These are phyloP conservation scores for Globisporangium cederbergense DNA, from an alignment of 352 stramenopile species.

Conservation along the genomic window DNA sequence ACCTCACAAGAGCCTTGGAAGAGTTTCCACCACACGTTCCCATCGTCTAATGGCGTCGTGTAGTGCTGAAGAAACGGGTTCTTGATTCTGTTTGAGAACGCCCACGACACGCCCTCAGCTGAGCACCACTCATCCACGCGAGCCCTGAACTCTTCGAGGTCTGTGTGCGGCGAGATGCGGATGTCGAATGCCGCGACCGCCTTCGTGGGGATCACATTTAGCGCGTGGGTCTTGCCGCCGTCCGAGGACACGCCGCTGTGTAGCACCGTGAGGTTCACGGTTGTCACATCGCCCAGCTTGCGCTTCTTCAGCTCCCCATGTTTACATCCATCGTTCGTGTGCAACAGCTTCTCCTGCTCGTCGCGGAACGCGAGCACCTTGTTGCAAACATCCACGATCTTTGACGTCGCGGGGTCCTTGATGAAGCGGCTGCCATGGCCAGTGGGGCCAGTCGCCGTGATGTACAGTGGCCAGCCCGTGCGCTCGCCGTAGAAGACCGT, in stretches of 20 bases:
- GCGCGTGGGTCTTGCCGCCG: slow-evolving; percentile 77
- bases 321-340: slow-evolving; percentile 73
- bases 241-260: slow-evolving; percentile 83
- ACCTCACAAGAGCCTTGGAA: slow-evolving; percentile 31
- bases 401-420: slow-evolving; percentile 92
- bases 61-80: slow-evolving; percentile 51
- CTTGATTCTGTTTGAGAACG: slow-evolving; percentile 27
- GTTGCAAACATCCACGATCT: slow-evolving; percentile 90
- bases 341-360: slow-evolving; percentile 84
- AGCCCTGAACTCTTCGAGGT: slow-evolving; percentile 69
- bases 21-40: slow-evolving; percentile 38
- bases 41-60: slow-evolving; percentile 40
- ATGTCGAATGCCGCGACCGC: slow-evolving; percentile 91
- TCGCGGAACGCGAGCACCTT: slow-evolving; percentile 87
- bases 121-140: slow-evolving; percentile 88
- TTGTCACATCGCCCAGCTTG: slow-evolving; percentile 93
- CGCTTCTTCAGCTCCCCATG: slow-evolving; percentile 88
- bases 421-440: slow-evolving; percentile 95
- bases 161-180: slow-evolving; percentile 84
- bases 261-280: slow-evolving; percentile 92
- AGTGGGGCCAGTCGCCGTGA: slow-evolving; percentile 72
- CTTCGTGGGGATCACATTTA: slow-evolving; percentile 91
- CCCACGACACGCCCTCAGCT: slow-evolving; percentile 81
- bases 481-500: slow-evolving; percentile 97
- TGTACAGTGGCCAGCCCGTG: slow-evolving; percentile 91